phyloP scores from a whole-genome alignment of 202 grass and related monocot genomes.

The Elaeis oleifera region DNA sequence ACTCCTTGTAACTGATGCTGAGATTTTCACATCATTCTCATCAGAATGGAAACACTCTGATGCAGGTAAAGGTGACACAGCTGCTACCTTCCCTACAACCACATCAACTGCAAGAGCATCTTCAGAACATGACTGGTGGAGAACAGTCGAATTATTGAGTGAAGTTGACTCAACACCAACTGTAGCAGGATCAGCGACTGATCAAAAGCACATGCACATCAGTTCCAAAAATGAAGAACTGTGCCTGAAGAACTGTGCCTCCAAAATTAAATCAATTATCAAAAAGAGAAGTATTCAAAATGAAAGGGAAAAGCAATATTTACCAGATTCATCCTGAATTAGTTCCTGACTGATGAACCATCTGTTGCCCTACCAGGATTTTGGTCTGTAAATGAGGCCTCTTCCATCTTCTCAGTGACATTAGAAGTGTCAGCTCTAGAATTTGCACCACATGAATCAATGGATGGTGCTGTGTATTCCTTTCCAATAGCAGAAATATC shows the following conservation, averaged over 20 bases:
- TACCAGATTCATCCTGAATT: conserved; percentile 52
- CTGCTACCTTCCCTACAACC: conserved; percentile 5
- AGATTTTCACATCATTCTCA: conserved; percentile 12
- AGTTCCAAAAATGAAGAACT: too few species aligned
- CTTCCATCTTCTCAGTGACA: conserved; percentile 32
- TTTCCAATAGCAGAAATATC: background rate
- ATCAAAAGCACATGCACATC: conserved; percentile 8
- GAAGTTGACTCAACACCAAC: conserved; percentile 4
- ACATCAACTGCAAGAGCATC: background rate
- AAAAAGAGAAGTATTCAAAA: conserved; percentile 4
- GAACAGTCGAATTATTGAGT: background rate
- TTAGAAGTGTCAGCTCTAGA: conserved; percentile 13
- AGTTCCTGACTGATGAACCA: conserved; percentile 24
- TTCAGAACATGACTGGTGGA: background rate
- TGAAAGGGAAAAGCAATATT: background rate
- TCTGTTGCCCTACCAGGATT: conserved; percentile 24
- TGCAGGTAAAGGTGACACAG: conserved; percentile 17
- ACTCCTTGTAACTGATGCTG: background rate
- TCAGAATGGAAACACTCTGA: conserved; percentile 2
- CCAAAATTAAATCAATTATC: too few species aligned
- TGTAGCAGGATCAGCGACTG: conserved; percentile 12
- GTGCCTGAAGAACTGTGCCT: too few species aligned
- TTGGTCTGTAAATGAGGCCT: conserved; percentile 16
- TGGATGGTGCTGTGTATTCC: background rate
- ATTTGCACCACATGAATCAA: conserved; percentile 13